A percentile compares a stretch with the other conserved stretches of the same genome.
phyloP scores from a whole-genome alignment of 495 filamentous ascomycete genomes.

The Penicillium silybi region DNA sequence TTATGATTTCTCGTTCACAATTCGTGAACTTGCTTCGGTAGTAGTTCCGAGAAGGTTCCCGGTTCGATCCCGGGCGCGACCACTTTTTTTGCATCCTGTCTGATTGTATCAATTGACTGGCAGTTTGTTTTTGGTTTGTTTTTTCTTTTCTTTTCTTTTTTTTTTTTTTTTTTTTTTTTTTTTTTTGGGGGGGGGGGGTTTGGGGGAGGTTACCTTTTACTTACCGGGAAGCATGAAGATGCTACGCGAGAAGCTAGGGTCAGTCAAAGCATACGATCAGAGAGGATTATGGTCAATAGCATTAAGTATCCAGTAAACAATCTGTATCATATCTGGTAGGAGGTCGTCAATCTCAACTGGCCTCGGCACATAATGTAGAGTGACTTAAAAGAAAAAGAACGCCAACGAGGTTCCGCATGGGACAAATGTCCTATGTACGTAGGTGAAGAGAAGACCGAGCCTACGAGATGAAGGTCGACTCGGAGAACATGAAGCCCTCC shows the following conservation, averaged over 20 bases:
- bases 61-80: slow-evolving; percentile 43
- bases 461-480: slow-evolving; percentile 89
- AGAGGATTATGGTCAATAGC: slow-evolving; percentile 25
- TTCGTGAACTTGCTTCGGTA: background rate
- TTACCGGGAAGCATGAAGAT: too few species aligned
- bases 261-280: background rate
- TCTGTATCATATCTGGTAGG: slow-evolving; percentile 32
- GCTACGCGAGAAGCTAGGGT: too few species aligned
- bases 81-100: slow-evolving; percentile 12
- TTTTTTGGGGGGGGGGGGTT: too few species aligned
- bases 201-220: too few species aligned
- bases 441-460: slow-evolving; percentile 1
- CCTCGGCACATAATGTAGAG: slow-evolving; percentile 23
- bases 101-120: too few species aligned
- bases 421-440: slow-evolving; percentile 36
- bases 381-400: slow-evolving; percentile 19
- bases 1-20: slow-evolving; percentile 26
- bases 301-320: slow-evolving; percentile 37
- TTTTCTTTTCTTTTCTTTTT: too few species aligned
- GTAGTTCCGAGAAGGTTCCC: slow-evolving; percentile 21
- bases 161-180: too few species aligned
- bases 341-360: slow-evolving; percentile 10
- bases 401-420: slow-evolving; percentile 13
- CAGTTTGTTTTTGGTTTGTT: too few species aligned
- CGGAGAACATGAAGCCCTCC: slow-evolving; percentile 71